Percentiles rank a stretch among this genome's conserved stretches.
Conservation (phyloP, 352 stramenopile genomes). For the Phytophthora hybrid region DNA sequence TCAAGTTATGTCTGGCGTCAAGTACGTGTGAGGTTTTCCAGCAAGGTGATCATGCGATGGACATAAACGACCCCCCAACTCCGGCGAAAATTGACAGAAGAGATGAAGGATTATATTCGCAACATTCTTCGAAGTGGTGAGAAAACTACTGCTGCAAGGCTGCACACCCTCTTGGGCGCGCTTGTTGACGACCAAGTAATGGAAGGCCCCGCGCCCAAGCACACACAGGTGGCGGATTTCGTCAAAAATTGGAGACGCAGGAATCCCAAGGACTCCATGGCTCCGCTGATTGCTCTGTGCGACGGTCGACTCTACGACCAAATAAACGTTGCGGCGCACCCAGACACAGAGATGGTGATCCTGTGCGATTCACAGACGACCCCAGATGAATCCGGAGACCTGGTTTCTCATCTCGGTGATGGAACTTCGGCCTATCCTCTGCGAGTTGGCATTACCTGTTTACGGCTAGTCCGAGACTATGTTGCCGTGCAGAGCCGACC, state of each 20-base stretch:
- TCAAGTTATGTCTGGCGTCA: not conserved
- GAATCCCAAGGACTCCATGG: conserved; percentile 4
- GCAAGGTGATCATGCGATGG: conserved; percentile 1
- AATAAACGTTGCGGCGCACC: too few relatives aligned
- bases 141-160: too few relatives aligned
- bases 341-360: not conserved
- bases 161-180: not conserved
- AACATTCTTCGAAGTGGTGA: too few relatives aligned
- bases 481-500: not conserved
- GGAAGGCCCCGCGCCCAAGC: not conserved
- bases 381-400: not conserved
- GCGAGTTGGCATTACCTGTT: not conserved
- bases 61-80: conserved; percentile 10
- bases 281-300: too few relatives aligned
- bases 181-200: not conserved
- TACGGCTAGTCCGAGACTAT: not conserved
- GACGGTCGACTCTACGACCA: conserved; percentile 1
- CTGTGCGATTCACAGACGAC: conserved; percentile 5
- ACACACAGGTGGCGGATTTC: not conserved
- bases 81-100: not conserved
- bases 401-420: conserved; percentile 3
- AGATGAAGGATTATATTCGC: not conserved
- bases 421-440: conserved; percentile 2
- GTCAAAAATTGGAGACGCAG: conserved; percentile 17
- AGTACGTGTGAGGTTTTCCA: not conserved